Conservation (phyloP, 495 filamentous ascomycete genomes). For the Annulohypoxylon bovei region DNA sequence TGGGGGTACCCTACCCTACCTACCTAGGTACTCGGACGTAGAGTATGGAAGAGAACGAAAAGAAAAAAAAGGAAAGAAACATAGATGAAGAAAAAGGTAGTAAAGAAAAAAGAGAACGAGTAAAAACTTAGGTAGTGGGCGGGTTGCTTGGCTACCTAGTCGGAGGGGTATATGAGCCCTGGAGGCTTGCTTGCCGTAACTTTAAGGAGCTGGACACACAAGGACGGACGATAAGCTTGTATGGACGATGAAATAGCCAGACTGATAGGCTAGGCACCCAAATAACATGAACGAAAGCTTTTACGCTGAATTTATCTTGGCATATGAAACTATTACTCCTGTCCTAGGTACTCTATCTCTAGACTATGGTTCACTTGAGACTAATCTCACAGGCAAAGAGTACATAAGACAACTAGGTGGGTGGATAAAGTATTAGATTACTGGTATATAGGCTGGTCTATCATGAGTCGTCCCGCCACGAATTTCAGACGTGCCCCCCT, state of each 20-base stretch:
- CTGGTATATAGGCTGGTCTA: conserved; percentile 42
- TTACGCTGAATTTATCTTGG: background rate
- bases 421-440: conserved; percentile 42
- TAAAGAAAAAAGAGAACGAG: background rate
- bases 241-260: background rate
- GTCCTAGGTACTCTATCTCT: too few relatives aligned
- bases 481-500: conserved; percentile 29
- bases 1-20: background rate
- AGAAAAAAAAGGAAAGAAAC: background rate
- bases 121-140: background rate
- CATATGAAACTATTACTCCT: background rate
- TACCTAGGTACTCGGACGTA: background rate
- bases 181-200: too few relatives aligned
- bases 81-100: background rate
- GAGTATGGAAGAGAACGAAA: background rate
- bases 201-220: background rate
- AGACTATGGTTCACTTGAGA: background rate
- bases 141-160: background rate
- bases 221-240: background rate
- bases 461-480: conserved; percentile 40
- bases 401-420: background rate
- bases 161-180: background rate
- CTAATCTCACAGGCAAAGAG: background rate
- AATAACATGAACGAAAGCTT: conserved; percentile 6
- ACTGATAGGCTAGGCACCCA: conserved; percentile 1